phyloP scores from a whole-genome alignment of 225 moss, liverwort and hornwort genomes.

The Rhytidiadelphus loreus region DNA sequence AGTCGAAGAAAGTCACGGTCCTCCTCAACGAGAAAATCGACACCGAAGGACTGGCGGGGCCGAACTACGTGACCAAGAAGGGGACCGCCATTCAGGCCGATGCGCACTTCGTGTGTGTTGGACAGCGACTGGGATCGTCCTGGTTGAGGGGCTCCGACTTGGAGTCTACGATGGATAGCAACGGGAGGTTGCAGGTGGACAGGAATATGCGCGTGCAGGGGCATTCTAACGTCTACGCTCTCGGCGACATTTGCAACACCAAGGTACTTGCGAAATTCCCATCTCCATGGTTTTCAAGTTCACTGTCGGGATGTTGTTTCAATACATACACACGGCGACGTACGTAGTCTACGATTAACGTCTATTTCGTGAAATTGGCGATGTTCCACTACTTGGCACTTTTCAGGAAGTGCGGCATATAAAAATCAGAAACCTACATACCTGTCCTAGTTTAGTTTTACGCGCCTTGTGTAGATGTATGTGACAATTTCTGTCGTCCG shows the following conservation, averaged over 20 bases:
- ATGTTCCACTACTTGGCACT: not conserved
- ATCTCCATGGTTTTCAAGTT: not conserved
- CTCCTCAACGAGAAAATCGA: slow-evolving; percentile 45
- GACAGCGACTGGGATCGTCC: slow-evolving; percentile 47
- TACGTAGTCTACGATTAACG: not conserved
- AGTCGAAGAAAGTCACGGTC: slow-evolving; percentile 59
- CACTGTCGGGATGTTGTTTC: not conserved
- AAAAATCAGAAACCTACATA: not conserved
- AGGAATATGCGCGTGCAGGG: slow-evolving; percentile 43
- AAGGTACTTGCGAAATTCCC: slow-evolving; percentile 14
- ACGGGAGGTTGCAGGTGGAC: slow-evolving; percentile 50
- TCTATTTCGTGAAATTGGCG: not conserved
- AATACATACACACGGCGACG: not conserved
- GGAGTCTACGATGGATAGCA: slow-evolving; percentile 8
- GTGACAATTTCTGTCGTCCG: not conserved
- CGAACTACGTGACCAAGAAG: slow-evolving; percentile 46
- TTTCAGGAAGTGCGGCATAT: not conserved
- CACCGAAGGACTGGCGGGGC: slow-evolving; percentile 17
- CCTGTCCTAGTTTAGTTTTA: not conserved
- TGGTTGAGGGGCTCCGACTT: slow-evolving; percentile 48
- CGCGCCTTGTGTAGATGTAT: not conserved
- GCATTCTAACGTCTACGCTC: slow-evolving; percentile 33
- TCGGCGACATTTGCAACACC: slow-evolving; percentile 61
- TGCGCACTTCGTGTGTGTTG: slow-evolving; percentile 46
- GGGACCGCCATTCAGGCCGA: slow-evolving; percentile 52